phyloP scores from a whole-genome alignment of 305 asterid species.

The Fraxinus sp. region DNA sequence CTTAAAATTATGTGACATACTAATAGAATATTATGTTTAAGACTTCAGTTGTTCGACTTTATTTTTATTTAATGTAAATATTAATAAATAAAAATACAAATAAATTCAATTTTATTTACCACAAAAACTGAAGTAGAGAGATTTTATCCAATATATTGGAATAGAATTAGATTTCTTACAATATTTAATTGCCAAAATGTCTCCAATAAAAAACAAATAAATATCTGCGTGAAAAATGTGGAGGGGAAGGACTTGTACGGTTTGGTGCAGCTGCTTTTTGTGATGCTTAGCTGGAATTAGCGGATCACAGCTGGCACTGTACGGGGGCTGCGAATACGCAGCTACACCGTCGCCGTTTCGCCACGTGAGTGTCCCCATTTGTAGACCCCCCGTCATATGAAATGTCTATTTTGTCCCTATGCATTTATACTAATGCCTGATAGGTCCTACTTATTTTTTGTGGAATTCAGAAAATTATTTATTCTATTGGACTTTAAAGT shows the following conservation, averaged over 20 bases:
- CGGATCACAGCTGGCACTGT: conserved; percentile 53
- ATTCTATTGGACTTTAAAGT: neutral
- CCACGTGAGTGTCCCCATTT: conserved; percentile 20
- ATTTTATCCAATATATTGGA: too few species aligned
- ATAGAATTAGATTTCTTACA: too few species aligned
- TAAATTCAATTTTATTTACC: too few species aligned
- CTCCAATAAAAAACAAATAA: neutral
- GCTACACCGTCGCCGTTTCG: conserved; percentile 54
- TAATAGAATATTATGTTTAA: too few species aligned
- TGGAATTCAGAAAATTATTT: neutral
- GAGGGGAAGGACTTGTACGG: conserved; percentile 15
- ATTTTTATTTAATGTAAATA: too few species aligned
- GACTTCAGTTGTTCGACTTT: too few species aligned
- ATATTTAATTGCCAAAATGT: neutral
- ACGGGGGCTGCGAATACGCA: conserved; percentile 32
- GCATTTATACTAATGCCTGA: neutral
- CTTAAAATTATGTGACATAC: too few species aligned
- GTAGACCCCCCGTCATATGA: neutral
- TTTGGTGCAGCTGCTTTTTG: conserved; percentile 31
- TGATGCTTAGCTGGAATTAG: conserved; percentile 63
- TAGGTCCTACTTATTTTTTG: neutral
- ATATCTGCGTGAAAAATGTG: neutral
- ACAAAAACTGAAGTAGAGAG: too few species aligned
- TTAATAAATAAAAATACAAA: too few species aligned
- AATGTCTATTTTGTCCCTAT: conserved; percentile 29